phyloP scores from a whole-genome alignment of 2,329 filamentous ascomycete species.

The Didymella sp. region DNA sequence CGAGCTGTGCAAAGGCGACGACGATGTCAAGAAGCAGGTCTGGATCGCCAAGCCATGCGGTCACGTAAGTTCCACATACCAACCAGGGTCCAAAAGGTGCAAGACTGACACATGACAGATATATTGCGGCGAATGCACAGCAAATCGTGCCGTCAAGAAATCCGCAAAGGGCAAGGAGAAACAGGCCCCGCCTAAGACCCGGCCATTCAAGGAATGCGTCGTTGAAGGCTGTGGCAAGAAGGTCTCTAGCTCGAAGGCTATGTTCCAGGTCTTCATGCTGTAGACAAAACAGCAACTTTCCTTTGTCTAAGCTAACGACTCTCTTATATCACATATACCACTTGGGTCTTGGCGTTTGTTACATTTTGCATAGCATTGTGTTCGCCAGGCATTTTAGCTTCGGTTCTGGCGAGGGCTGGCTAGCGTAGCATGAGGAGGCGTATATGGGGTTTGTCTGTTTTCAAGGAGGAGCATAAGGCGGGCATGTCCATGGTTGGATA shows the following conservation, averaged over 20 bases:
- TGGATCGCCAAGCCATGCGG: conserved; percentile 92
- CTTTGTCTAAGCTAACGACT: conserved; percentile 4
- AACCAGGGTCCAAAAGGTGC: neutral
- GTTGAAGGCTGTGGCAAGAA: conserved; percentile 54
- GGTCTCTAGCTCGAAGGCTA: conserved; percentile 40
- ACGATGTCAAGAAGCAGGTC: conserved; percentile 77
- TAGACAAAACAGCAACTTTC: neutral
- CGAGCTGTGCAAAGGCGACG: conserved; percentile 78
- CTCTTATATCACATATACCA: conserved; percentile 5
- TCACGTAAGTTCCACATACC: conserved; percentile 70
- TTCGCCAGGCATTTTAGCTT: conserved; percentile 12
- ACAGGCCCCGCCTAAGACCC: conserved; percentile 33
- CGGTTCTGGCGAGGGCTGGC: neutral
- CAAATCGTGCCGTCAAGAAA: conserved; percentile 46
- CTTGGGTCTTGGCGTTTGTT: conserved; percentile 13
- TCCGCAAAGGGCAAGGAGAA: conserved; percentile 52
- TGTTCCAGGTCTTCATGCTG: conserved; percentile 54
- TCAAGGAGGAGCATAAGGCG: neutral
- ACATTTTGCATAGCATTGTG: conserved; percentile 31
- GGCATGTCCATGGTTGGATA: neutral
- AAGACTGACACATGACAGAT: conserved; percentile 47
- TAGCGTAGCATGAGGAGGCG: conserved; percentile 7
- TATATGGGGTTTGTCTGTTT: neutral
- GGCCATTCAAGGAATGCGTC: conserved; percentile 55
- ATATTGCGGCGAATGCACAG: conserved; percentile 61